These are phyloP conservation scores for Echinosophora koreensis DNA, from an alignment of 306 rosid species.

Conservation along the genomic window DNA sequence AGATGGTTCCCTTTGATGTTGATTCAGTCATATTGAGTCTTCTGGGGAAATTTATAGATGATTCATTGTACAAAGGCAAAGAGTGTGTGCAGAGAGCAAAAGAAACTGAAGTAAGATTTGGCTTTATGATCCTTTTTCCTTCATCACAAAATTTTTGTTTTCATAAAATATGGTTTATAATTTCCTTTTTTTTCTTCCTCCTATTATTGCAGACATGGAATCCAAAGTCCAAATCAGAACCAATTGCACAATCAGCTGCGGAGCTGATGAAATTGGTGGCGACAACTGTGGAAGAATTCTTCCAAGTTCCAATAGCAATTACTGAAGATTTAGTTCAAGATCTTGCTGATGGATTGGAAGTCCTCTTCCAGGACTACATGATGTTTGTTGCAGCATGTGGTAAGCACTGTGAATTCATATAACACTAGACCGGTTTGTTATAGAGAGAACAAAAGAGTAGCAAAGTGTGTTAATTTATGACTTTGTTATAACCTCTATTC, in stretches of 20 bases:
- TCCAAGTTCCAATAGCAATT: conserved; percentile 76
- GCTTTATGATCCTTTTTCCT: conserved; percentile 9
- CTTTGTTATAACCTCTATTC: not conserved
- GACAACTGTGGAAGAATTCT: conserved; percentile 70
- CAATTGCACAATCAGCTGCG: conserved; percentile 77
- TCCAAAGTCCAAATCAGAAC: conserved; percentile 85
- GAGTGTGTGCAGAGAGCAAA: conserved; percentile 64
- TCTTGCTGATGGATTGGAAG: conserved; percentile 76
- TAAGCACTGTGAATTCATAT: conserved; percentile 46
- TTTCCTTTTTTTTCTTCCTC: not conserved
- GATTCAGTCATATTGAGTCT: conserved; percentile 73
- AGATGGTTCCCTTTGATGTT: conserved; percentile 88
- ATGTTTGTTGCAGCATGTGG: conserved; percentile 86
- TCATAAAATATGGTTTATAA: conserved; percentile 7
- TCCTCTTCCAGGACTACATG: conserved; percentile 69
- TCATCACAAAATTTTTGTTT: conserved; percentile 20
- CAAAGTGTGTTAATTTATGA: not conserved
- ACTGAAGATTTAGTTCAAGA: conserved; percentile 78
- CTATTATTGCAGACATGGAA: conserved; percentile 79
- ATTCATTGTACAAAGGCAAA: conserved; percentile 62
- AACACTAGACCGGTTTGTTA: not conserved
- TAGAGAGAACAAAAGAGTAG: not conserved
- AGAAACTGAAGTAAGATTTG: conserved; percentile 77
- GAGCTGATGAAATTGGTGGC: conserved; percentile 69
- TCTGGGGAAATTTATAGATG: conserved; percentile 74